Conservation (phyloP, 177 flowering plant genomes). For the Vitis hybrid region DNA sequence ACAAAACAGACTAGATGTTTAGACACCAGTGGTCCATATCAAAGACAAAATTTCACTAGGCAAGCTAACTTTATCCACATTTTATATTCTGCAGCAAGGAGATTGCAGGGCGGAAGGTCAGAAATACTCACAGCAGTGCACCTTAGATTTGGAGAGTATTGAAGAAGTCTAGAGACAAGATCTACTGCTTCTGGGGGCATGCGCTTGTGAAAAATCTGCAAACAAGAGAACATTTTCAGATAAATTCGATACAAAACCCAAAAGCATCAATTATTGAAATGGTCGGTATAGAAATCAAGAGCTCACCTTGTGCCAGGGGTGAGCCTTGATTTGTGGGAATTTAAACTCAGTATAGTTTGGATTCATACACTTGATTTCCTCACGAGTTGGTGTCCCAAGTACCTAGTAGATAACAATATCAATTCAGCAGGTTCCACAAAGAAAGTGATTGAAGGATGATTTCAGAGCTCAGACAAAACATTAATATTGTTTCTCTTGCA, state of each 20-base stretch:
- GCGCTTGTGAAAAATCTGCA: slow-evolving; percentile 61
- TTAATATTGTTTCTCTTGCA: neutral
- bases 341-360: slow-evolving; percentile 79
- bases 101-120: too few species aligned
- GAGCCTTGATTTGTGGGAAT: slow-evolving; percentile 74
- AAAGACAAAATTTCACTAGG: too few species aligned
- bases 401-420: slow-evolving; percentile 33
- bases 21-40: too few species aligned
- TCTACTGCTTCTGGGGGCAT: slow-evolving; percentile 73
- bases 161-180: slow-evolving; percentile 69
- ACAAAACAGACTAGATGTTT: too few species aligned
- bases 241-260: neutral
- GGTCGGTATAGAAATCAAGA: slow-evolving; percentile 1
- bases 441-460: neutral
- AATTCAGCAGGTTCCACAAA: neutral
- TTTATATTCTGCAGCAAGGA: too few species aligned
- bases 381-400: slow-evolving; percentile 79
- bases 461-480: neutral
- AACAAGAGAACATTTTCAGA: slow-evolving; percentile 1
- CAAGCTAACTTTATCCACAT: too few species aligned
- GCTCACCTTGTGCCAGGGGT: slow-evolving; percentile 76
- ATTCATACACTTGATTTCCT: slow-evolving; percentile 84
- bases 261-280: neutral
- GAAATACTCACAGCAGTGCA: slow-evolving; percentile 56
- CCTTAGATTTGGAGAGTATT: slow-evolving; percentile 63